Evolutionary conservation across 2,329 filamentous ascomycete species (phyloP).

Genomic region (Exophiala sp.): DNA sequence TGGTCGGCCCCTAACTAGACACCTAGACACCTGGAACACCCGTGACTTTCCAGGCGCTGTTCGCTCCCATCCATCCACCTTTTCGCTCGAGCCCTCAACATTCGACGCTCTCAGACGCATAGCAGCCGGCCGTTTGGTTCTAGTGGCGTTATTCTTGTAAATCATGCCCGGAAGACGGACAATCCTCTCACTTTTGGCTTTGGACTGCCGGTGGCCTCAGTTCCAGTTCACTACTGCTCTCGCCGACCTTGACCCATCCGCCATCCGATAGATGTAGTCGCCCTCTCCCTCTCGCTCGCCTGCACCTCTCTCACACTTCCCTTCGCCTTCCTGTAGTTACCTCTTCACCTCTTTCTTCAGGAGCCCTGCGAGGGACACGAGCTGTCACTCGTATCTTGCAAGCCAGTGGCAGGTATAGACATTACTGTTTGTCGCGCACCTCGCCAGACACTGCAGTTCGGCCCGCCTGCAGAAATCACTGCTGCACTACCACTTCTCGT

Average conservation of each 20-base stretch:
- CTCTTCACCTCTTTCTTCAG: neutral
- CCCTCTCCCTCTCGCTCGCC: too few species aligned
- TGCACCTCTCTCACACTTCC: neutral
- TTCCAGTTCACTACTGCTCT: too few species aligned
- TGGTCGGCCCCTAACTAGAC: neutral
- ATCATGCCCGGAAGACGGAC: too few species aligned
- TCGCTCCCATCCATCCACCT: neutral
- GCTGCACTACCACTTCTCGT: neutral
- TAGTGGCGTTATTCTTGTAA: neutral
- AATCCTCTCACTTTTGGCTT: neutral
- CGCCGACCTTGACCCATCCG: neutral
- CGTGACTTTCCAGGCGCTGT: too few species aligned
- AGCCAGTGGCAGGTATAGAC: too few species aligned
- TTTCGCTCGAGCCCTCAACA: neutral
- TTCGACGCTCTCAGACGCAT: too few species aligned
- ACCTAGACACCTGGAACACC: too few species aligned
- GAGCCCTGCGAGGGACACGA: neutral
- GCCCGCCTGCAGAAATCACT: neutral
- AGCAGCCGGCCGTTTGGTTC: too few species aligned
- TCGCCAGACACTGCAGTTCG: neutral
- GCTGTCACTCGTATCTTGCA: too few species aligned
- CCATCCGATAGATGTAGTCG: conserved; percentile 1
- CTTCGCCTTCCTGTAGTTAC: neutral
- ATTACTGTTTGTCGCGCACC: too few species aligned
- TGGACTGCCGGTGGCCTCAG: too few species aligned